A percentile compares a stretch with the other conserved stretches of the same genome.
These are phyloP conservation scores for Fusarium cicatricum DNA, from an alignment of 2,329 filamentous ascomycete genomes.

Conservation along the genomic window DNA sequence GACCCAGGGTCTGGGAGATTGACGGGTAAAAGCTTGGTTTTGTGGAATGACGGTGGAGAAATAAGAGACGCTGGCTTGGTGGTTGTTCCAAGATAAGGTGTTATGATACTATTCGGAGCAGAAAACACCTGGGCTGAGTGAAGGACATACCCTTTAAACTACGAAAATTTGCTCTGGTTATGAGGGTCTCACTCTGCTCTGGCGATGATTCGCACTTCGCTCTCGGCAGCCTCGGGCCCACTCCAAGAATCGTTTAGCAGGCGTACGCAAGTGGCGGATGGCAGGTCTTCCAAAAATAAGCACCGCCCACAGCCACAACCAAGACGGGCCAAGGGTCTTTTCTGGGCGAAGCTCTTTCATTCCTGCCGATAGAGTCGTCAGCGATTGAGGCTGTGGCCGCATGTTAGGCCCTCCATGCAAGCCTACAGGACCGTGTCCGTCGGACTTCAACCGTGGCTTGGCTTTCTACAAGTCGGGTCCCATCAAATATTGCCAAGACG, in stretches of 20 bases:
- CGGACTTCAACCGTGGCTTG: constrained; percentile 17
- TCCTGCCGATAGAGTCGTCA: constrained; percentile 30
- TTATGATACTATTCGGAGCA: no score
- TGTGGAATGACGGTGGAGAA: background rate
- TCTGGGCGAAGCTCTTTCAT: background rate
- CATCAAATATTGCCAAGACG: constrained; percentile 16
- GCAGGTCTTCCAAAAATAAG: constrained; percentile 33
- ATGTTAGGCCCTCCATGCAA: constrained; percentile 7
- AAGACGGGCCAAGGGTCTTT: background rate
- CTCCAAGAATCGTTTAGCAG: constrained; percentile 15
- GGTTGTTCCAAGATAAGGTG: no score
- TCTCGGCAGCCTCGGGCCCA: constrained; percentile 32
- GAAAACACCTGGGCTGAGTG: no score
- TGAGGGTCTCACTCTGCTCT: background rate
- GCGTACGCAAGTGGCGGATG: constrained; percentile 32
- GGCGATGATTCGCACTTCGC: constrained; percentile 8
- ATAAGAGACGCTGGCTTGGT: background rate
- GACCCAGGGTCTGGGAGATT: constrained; percentile 10
- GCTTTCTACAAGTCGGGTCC: constrained; percentile 4
- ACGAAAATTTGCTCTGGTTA: constrained; percentile 20
- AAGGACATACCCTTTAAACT: background rate
- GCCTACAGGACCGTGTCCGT: background rate
- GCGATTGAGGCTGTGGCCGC: constrained; percentile 27
- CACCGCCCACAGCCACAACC: constrained; percentile 4
- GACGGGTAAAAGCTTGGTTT: background rate